A percentile compares a stretch with the other conserved stretches of the same genome.
Conservation (phyloP, 2,329 filamentous ascomycete genomes). For the Epicoccum sorghinum region DNA sequence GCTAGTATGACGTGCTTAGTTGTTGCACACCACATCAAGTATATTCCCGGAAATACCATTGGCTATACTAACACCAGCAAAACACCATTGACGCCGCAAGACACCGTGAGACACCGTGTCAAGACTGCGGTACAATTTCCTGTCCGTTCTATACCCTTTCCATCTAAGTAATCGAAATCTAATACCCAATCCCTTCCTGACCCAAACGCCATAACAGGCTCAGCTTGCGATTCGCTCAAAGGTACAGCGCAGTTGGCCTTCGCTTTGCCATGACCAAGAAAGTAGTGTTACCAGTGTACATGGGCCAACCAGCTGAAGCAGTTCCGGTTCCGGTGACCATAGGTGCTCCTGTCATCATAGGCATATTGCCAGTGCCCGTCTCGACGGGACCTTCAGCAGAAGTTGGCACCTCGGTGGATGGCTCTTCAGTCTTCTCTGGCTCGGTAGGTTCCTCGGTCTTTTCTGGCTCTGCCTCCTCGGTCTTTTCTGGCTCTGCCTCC, state of each 20-base stretch:
- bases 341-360: slow-evolving; percentile 12
- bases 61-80: not conserved
- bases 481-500: slow-evolving; percentile 11
- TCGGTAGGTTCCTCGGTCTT: slow-evolving; percentile 7
- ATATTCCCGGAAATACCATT: too few relatives aligned
- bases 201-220: not conserved
- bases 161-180: too few relatives aligned
- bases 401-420: slow-evolving; percentile 1
- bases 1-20: slow-evolving; percentile 21
- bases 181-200: not conserved
- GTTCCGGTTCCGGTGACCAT: slow-evolving; percentile 14
- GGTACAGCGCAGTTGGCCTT: slow-evolving; percentile 14
- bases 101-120: not conserved
- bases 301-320: slow-evolving; percentile 15
- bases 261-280: slow-evolving; percentile 21
- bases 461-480: slow-evolving; percentile 13
- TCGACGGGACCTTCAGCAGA: slow-evolving; percentile 2
- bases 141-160: not conserved
- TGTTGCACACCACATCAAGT: not conserved
- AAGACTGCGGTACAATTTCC: not conserved
- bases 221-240: not conserved
- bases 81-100: not conserved
- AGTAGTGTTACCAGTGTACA: slow-evolving; percentile 19
- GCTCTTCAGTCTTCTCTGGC: slow-evolving; percentile 11
- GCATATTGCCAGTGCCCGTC: slow-evolving; percentile 13